Base-by-base conservation (phyloP, 2,329 filamentous ascomycete genomes). In the Beauveria sp. region DNA sequence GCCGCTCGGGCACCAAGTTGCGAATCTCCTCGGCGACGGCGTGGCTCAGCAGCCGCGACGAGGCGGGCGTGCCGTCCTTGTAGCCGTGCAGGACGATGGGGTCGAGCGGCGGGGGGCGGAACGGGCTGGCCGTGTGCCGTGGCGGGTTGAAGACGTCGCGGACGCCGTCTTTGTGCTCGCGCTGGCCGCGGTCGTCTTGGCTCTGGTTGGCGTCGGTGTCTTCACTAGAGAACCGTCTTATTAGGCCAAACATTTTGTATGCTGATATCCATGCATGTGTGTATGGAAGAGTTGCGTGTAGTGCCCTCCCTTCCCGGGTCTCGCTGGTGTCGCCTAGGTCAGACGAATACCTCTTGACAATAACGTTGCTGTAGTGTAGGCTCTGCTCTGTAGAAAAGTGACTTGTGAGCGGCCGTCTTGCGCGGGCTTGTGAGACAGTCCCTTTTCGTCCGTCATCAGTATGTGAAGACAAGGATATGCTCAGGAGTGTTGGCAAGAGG, bases 11-110 rank as follows among this genome's bases (percentile, higher is more conserved):
- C 24, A 98, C 79, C 69, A 98, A 87, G 45, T 96, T 83, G 53
- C 95, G 84, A 62, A 98, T 96, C 77, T 98, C 95, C 76, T 98
- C 95, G 3, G 93, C 95, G 34, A 98, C 79, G 12, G 86, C 83
- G 55, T 80, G 78, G 20, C 83, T 88, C 61, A 99, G 80, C 59
- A 98, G 79, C 66, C 85, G 83, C 52, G 85, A 86, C 42, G 80
- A 81, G 20, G 76, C 68, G 20, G 80, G 76, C 3, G 88, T 91
- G 68, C 80, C 81, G 1, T 79, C 76, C 63, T 80, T 79, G 74
- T 88, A 91, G 43, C 89, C 89, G 24, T 79, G 75, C 42, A 98
- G 81, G 5, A 82, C 79, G 24, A 98, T 76, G 0, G 93, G 91
- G 62, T 93, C 93, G 55, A 98, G 83, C 0, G 93, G 93, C 12